A percentile compares a stretch with the other conserved stretches of the same genome.
Evolutionary conservation across 1,284 basidiomycete genomes (phyloP).

Genomic region (Pisolithus thermaeus): DNA sequence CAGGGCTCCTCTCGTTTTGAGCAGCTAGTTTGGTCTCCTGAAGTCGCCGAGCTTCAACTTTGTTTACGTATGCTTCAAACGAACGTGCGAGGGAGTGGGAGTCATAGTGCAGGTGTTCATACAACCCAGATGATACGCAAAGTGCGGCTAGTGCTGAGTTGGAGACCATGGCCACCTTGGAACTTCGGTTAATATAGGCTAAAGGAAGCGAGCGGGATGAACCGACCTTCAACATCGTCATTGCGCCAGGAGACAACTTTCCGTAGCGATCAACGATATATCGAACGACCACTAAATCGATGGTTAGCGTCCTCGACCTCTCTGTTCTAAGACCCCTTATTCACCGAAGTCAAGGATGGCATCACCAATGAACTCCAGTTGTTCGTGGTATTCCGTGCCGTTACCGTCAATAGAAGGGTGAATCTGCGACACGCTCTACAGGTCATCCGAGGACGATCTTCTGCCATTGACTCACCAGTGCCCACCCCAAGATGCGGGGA

Average conservation of each 20-base stretch:
- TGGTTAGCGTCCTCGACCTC: constrained; percentile 7
- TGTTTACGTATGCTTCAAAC: constrained; percentile 50
- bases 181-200: background rate
- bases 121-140: constrained; percentile 60
- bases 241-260: constrained; percentile 58
- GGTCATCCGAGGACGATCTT: constrained; percentile 3
- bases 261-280: constrained; percentile 62
- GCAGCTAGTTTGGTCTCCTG: constrained; percentile 45
- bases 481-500: constrained; percentile 61
- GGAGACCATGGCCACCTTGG: constrained; percentile 74
- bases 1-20: constrained; percentile 43
- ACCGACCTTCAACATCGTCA: constrained; percentile 69
- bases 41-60: constrained; percentile 41
- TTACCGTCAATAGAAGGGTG: constrained; percentile 55
- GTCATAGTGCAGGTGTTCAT: constrained; percentile 55
- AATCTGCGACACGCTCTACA: constrained; percentile 37
- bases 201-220: constrained; percentile 2
- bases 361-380: constrained; percentile 79
- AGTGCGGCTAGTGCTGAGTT: constrained; percentile 69
- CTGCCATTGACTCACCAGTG: constrained; percentile 45
- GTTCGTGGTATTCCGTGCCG: constrained; percentile 57
- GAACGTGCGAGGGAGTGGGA: constrained; percentile 43
- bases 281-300: constrained; percentile 58
- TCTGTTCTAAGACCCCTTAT: constrained; percentile 21
- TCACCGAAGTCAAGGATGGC: constrained; percentile 74